These are phyloP conservation scores for Diddensiella santjacobensis DNA, from an alignment of 805 yeast species.

Conservation along the genomic window DNA sequence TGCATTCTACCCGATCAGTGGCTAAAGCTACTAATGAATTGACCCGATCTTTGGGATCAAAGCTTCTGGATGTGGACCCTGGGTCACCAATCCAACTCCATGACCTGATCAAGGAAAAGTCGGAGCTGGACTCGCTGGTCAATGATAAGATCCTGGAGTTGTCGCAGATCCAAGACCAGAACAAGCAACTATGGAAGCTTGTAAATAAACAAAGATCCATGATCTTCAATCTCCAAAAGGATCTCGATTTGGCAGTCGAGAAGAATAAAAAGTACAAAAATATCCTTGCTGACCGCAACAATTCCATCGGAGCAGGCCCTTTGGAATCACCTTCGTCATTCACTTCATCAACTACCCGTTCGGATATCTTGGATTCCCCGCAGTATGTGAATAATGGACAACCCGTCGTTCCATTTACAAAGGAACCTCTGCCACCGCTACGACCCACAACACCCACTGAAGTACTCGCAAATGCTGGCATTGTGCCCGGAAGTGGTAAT, in stretches of 20 bases:
- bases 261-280: slow-evolving; percentile 14
- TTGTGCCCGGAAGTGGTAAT: not conserved
- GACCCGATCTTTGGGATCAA: not conserved
- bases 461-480: not conserved
- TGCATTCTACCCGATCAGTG: not conserved
- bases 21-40: not conserved
- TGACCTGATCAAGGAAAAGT: slow-evolving; percentile 1
- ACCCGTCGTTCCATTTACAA: not conserved
- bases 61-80: not conserved
- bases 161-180: slow-evolving; percentile 21
- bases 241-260: slow-evolving; percentile 19
- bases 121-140: slow-evolving; percentile 15
- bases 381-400: not conserved
- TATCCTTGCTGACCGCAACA: not conserved
- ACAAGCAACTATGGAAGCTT: slow-evolving; percentile 25
- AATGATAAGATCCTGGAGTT: slow-evolving; percentile 21
- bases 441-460: slow-evolving; percentile 1
- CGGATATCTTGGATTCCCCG: not conserved
- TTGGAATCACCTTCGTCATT: not conserved
- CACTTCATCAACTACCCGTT: not conserved
- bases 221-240: slow-evolving; percentile 24
- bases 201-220: slow-evolving; percentile 24
- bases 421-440: not conserved
- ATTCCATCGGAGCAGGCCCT: not conserved
- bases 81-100: not conserved